Evolutionary conservation across 2,329 filamentous ascomycete genomes (phyloP).

Genomic region (Cordyceps tenuipes): DNA sequence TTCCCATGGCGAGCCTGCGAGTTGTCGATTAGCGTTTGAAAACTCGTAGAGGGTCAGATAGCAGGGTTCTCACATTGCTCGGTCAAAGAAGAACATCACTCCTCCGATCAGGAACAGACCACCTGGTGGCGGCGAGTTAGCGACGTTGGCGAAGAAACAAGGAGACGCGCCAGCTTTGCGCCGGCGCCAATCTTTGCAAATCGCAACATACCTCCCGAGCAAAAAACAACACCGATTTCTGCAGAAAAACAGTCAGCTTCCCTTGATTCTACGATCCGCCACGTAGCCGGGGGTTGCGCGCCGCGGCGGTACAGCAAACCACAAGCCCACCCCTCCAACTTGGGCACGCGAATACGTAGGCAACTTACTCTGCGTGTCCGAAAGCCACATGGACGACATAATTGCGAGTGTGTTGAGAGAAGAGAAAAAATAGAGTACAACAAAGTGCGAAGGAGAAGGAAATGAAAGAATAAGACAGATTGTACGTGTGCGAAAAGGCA

Average conservation of each 20-base stretch:
- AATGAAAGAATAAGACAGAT: background rate
- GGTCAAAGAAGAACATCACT: conserved; percentile 95
- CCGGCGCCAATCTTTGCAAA: conserved; percentile 11
- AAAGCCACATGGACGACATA: conserved; percentile 92
- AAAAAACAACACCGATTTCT: conserved; percentile 98
- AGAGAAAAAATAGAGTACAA: background rate
- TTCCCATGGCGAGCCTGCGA: conserved; percentile 88
- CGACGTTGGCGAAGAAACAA: conserved; percentile 1
- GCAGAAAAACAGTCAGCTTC: conserved; percentile 25
- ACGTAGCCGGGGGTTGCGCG: background rate
- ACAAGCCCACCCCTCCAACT: no score
- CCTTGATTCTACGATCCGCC: background rate
- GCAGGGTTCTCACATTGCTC: conserved; percentile 63
- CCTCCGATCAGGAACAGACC: conserved; percentile 92
- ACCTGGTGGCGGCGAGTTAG: conserved; percentile 42
- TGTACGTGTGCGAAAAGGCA: background rate
- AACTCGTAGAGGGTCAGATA: background rate
- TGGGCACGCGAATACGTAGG: conserved; percentile 1
- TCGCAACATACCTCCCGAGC: conserved; percentile 75
- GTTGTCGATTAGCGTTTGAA: conserved; percentile 13
- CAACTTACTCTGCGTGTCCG: conserved; percentile 83
- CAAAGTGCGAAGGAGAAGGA: background rate
- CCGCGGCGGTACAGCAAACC: no score
- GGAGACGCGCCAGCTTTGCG: conserved; percentile 14
- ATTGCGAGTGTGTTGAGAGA: conserved; percentile 21